Base-by-base conservation (phyloP, 257 asterid genomes). In the Solanum neorickii region DNA sequence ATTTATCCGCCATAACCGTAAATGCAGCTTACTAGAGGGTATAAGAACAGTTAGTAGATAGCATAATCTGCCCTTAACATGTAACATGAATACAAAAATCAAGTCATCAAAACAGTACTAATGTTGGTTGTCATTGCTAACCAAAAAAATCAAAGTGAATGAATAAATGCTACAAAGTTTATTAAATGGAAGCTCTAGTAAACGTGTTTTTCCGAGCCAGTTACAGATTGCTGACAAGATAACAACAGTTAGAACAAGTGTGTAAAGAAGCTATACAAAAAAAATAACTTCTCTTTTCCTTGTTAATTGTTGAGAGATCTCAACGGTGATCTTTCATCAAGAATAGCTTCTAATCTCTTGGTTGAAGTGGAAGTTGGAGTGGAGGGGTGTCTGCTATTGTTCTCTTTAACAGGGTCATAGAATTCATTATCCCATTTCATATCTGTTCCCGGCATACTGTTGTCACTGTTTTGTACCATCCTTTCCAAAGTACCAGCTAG, bases 321-420 rank as follows among this genome's bases (percentile, higher is more conserved):
- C 83, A 97, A 89, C 25, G 98, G 98, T 35, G 94, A 92, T 86
- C 98, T 91, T 86, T 90, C 94, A 66, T 92, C 95, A 89, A 44
- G 77, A 52, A 86, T 87, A 80, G 87, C 92, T 90, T 93, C 98
- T 82, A 83, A 92, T 90, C 89, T 93, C 91, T 92, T 94, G 93
- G 65, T 87, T 86, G 72, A 60, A 14, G 94, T 91, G 41, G 94
- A 93, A 29, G 94, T 87, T 86, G 72, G 68, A 14, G 94, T 91
- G 41, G 94, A 92, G 25, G 94, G 83, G 35, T 78, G 65, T 83
- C 68, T 59, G 83, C 41, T 85, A 62, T 83, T 86, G 88, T 97
- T 97, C 91, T 97, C 98, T 90, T 94, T 93, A 21, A 49, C 74
- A 20, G 92, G 83, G 52, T 89, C 90, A 18, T 88, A 90, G 9